phyloP scores from a whole-genome alignment of 1,284 basidiomycete species.

The Thelephora terrestris region DNA sequence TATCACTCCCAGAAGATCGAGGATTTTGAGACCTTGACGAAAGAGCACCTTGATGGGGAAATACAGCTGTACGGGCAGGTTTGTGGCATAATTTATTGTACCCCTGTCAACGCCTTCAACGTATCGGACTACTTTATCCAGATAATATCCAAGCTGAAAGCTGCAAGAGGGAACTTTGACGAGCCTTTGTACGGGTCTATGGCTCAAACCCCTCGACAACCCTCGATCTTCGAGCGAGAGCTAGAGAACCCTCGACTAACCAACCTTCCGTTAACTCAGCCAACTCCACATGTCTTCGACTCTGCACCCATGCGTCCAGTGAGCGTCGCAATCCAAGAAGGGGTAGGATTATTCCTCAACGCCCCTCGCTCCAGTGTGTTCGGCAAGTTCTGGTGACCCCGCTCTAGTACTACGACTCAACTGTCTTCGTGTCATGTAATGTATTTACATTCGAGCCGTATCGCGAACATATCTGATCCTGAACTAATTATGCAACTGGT shows the following conservation, averaged over 20 bases:
- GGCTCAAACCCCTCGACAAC: slow-evolving; percentile 37
- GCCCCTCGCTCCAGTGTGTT: slow-evolving; percentile 47
- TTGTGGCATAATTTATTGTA: background rate
- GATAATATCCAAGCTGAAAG: slow-evolving; percentile 45
- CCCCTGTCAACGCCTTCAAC: background rate
- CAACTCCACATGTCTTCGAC: slow-evolving; percentile 69
- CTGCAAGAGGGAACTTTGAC: slow-evolving; percentile 44
- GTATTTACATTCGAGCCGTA: too few relatives aligned
- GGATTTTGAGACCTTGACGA: slow-evolving; percentile 50
- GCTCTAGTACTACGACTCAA: slow-evolving; percentile 6
- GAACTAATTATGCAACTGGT: too few relatives aligned
- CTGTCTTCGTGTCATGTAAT: background rate
- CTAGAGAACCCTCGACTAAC: slow-evolving; percentile 44
- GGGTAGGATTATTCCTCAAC: slow-evolving; percentile 49
- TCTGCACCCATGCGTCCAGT: slow-evolving; percentile 66
- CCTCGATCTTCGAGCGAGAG: slow-evolving; percentile 68
- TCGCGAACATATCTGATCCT: too few relatives aligned
- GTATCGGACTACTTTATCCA: slow-evolving; percentile 15
- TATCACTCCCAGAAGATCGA: slow-evolving; percentile 68
- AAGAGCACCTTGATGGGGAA: slow-evolving; percentile 67
- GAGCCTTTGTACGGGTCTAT: slow-evolving; percentile 35
- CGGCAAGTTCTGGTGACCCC: slow-evolving; percentile 51
- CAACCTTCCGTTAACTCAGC: slow-evolving; percentile 48
- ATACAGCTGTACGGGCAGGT: slow-evolving; percentile 68
- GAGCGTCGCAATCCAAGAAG: slow-evolving; percentile 61